A percentile compares a stretch with the other conserved stretches of the same genome.
phyloP scores from a whole-genome alignment of 768 basidiomycete genomes.

The Pisolithus orientalis region DNA sequence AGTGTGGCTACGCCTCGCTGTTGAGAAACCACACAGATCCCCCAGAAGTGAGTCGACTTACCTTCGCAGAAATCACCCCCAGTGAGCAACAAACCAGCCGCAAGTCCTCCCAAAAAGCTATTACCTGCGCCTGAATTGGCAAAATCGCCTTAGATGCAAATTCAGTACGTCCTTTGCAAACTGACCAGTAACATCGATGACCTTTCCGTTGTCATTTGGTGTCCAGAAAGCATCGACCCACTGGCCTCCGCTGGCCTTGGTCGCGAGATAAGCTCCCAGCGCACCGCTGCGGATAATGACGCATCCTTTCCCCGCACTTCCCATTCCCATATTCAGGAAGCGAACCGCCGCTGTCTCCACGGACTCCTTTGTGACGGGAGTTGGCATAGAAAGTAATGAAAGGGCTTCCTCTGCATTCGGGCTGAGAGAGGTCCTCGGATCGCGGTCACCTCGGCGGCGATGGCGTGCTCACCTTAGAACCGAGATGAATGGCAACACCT shows the following conservation, averaged over 20 bases:
- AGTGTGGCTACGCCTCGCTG: conserved; percentile 44
- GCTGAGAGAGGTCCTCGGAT: conserved; percentile 29
- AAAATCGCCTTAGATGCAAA: conserved; percentile 1
- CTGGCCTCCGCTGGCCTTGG: conserved; percentile 30
- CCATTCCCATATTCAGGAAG: conserved; percentile 59
- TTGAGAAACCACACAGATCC: conserved; percentile 1
- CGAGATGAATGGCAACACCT: conserved; percentile 51
- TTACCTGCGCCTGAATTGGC: conserved; percentile 73
- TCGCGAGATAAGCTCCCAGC: conserved; percentile 64
- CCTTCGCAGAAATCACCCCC: conserved; percentile 62
- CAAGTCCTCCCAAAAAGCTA: conserved; percentile 78
- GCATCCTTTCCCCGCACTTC: conserved; percentile 40
- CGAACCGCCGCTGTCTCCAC: conserved; percentile 63
- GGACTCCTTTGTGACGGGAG: conserved; percentile 32
- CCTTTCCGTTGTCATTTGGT: conserved; percentile 34
- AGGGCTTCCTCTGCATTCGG: conserved; percentile 87
- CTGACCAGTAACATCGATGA: conserved; percentile 80
- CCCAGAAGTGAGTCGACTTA: conserved; percentile 24
- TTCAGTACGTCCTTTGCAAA: conserved; percentile 5
- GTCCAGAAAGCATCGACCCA: conserved; percentile 81
- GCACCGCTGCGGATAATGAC: conserved; percentile 73
- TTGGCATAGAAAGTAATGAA: conserved; percentile 52
- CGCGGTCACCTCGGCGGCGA: neutral
- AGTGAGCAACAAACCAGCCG: conserved; percentile 58
- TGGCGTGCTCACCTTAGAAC: conserved; percentile 54